A percentile compares a stretch with the other conserved stretches of the same genome.
These are phyloP conservation scores for Celoporthe dispersa DNA, from an alignment of 2,329 filamentous ascomycete species.

Conservation along the genomic window DNA sequence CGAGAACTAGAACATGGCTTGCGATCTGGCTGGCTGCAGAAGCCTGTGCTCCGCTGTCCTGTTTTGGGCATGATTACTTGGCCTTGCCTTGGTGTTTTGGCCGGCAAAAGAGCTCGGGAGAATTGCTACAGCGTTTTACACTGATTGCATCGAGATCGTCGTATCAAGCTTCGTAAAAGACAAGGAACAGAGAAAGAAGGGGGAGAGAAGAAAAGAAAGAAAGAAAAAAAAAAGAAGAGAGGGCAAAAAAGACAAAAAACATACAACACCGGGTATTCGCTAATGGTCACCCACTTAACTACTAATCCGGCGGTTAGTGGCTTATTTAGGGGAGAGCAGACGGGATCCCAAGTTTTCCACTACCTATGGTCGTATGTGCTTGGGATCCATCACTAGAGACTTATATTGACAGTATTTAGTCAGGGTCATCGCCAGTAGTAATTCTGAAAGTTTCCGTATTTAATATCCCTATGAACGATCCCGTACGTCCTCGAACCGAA, in stretches of 20 bases:
- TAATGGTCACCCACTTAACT: slow-evolving; percentile 1
- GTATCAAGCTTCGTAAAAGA: neutral
- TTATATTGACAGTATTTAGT: neutral
- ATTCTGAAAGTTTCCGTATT: no score
- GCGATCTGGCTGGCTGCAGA: no score
- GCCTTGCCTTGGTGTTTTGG: neutral
- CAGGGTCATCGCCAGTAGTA: no score
- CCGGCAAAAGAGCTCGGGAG: neutral
- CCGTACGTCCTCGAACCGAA: no score
- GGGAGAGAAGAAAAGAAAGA: neutral
- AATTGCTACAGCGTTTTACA: neutral
- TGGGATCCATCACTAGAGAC: neutral
- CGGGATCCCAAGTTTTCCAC: neutral
- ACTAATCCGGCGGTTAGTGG: slow-evolving; percentile 1
- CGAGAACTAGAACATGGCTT: no score
- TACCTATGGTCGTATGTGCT: slow-evolving; percentile 1
- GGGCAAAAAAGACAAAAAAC: neutral
- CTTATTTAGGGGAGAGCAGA: slow-evolving; percentile 1
- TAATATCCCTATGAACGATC: no score
- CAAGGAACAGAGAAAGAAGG: neutral
- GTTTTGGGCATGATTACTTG: neutral
- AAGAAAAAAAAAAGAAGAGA: no score
- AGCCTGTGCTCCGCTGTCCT: no score
- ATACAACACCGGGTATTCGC: slow-evolving; percentile 1
- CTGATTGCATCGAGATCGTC: no score